Conservation (phyloP, 2,329 filamentous ascomycete species). For the Xylaria hypoxylon region DNA sequence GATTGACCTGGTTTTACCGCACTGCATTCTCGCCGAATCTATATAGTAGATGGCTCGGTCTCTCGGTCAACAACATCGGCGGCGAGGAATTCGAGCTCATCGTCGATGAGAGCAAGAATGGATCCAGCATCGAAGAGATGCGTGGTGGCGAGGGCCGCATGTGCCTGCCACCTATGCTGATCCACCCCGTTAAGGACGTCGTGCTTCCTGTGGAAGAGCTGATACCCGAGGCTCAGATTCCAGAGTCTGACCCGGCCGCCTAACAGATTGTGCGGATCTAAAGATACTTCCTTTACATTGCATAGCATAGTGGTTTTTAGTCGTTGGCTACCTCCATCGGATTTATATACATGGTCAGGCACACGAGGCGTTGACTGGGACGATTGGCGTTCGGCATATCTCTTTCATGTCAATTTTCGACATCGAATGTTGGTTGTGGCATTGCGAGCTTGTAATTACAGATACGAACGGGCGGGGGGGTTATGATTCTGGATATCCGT, state of each 20-base stretch:
- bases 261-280: slow-evolving; percentile 39
- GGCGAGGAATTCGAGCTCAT: slow-evolving; percentile 80
- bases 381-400: slow-evolving; percentile 31
- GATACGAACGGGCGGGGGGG: not conserved
- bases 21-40: slow-evolving; percentile 83
- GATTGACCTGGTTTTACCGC: slow-evolving; percentile 93
- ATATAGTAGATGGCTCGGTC: slow-evolving; percentile 87
- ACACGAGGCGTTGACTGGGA: slow-evolving; percentile 34
- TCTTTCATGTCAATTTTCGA: slow-evolving; percentile 4
- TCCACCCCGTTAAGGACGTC: slow-evolving; percentile 88
- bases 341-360: slow-evolving; percentile 22
- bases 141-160: slow-evolving; percentile 82
- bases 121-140: slow-evolving; percentile 63
- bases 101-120: slow-evolving; percentile 64
- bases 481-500: slow-evolving; percentile 20
- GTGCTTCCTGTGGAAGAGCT: slow-evolving; percentile 72
- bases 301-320: slow-evolving; percentile 28
- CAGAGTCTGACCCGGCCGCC: slow-evolving; percentile 64
- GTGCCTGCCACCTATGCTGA: slow-evolving; percentile 89
- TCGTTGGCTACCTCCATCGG: slow-evolving; percentile 15
- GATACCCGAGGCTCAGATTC: slow-evolving; percentile 58
- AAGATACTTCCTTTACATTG: slow-evolving; percentile 14
- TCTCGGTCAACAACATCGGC: slow-evolving; percentile 81
- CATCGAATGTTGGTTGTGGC: slow-evolving; percentile 3
- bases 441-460: slow-evolving; percentile 7